Base-by-base conservation (phyloP, 768 basidiomycete genomes). In the Mycena albidolilacea region DNA sequence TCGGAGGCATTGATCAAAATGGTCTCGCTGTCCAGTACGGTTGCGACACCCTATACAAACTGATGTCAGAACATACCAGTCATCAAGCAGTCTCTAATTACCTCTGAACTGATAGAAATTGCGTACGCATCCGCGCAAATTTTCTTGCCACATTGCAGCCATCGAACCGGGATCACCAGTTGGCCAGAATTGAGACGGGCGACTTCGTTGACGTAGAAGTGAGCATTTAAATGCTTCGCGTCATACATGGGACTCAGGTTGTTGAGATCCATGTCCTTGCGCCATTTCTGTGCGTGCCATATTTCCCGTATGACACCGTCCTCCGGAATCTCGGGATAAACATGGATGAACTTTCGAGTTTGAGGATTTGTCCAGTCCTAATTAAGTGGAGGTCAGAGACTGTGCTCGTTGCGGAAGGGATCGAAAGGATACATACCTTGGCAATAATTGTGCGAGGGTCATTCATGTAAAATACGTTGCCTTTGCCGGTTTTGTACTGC, bases 381-480 rank as follows among this genome's bases (percentile, higher is more conserved):
- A 46, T 10, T 8, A 43, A 14, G 15, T 1, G 1, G 46, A 14
- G 15, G 6, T 14, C 11, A 14, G 11, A 30, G 30, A 30, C 46
- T 6, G 46, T 46, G 11, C 15, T 17, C 30, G 30, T 30, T 30
- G 30, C 30, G 30, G 30, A 30, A 30, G 30, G 30, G n/a, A 30
- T 30, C 30, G 50, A 50, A 48, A 2, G 12, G 5, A 11, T 7
- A 19, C 43, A 35, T 50, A 70, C 69, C 59, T 69, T 44, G 10
- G 59, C 60, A 48, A 70, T 54, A 23, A 70, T 52, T 30, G 60
- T 21, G 5, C 50, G 48, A 52, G 69, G 69, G 30, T 70, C 69
- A 64, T 70, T 70, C 48, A 70, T 70, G 48, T 63, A 70, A 39
- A 70, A 70, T 8, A 70, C 48, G 23, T 70, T 70, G 19, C 69